phyloP scores from a whole-genome alignment of 2,329 filamentous ascomycete genomes.

The Coleophoma eucalyptorum region DNA sequence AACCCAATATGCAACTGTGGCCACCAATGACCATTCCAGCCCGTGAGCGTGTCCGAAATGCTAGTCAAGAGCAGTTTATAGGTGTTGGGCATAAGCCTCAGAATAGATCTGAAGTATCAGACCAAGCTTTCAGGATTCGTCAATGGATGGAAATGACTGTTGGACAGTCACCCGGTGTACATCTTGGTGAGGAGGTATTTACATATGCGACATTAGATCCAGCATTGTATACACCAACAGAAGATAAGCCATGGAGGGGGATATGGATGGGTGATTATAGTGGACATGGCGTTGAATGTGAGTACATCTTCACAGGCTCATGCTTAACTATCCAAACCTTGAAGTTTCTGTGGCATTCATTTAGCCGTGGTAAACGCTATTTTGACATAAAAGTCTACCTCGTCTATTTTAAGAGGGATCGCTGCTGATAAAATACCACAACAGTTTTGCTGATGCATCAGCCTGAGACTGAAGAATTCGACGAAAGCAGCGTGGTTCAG shows the following conservation, averaged over 20 bases:
- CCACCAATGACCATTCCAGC: constrained; percentile 70
- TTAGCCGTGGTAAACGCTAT: too few species aligned
- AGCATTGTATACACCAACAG: constrained; percentile 74
- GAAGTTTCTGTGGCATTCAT: too few species aligned
- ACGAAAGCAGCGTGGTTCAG: constrained; percentile 36
- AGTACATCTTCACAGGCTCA: too few species aligned
- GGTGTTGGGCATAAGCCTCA: constrained; percentile 42
- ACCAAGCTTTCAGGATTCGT: constrained; percentile 68
- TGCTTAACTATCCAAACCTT: too few species aligned
- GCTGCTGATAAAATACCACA: too few species aligned
- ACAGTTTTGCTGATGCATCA: constrained; percentile 72
- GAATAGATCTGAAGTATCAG: constrained; percentile 56
- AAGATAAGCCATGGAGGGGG: constrained; percentile 77
- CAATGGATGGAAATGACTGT: constrained; percentile 69
- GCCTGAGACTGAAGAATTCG: constrained; percentile 45
- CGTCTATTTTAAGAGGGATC: too few species aligned
- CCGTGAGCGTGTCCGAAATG: constrained; percentile 38
- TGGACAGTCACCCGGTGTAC: constrained; percentile 36
- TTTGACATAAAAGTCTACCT: too few species aligned
- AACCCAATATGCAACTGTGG: constrained; percentile 57
- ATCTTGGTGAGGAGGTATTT: constrained; percentile 50
- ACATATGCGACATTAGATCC: constrained; percentile 72
- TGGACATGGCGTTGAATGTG: constrained; percentile 77
- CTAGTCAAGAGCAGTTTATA: constrained; percentile 38
- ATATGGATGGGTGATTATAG: constrained; percentile 90